A percentile compares a stretch with the other conserved stretches of the same genome.
These are phyloP conservation scores for Leccinum arenicola DNA, from an alignment of 768 basidiomycete species.

Conservation along the genomic window DNA sequence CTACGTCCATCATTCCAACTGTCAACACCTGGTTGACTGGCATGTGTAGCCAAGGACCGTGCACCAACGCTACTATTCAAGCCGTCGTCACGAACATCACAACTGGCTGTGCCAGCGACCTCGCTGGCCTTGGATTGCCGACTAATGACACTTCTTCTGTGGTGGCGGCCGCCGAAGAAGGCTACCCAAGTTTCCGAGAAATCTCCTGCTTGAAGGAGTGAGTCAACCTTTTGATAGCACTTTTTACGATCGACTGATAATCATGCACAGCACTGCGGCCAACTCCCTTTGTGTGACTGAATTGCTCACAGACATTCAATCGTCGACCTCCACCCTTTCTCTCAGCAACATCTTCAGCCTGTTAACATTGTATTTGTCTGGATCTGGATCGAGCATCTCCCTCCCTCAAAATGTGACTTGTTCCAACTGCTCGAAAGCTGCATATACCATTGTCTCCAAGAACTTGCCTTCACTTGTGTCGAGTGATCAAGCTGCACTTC, in stretches of 20 bases:
- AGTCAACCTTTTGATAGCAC: slow-evolving; percentile 21
- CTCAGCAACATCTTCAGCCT: slow-evolving; percentile 18
- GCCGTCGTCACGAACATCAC: slow-evolving; percentile 53
- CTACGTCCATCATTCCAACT: slow-evolving; percentile 37
- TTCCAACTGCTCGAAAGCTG: slow-evolving; percentile 51
- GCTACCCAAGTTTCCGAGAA: slow-evolving; percentile 57
- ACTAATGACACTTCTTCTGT: slow-evolving; percentile 20
- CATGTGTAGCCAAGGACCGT: slow-evolving; percentile 50
- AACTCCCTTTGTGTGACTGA: slow-evolving; percentile 57
- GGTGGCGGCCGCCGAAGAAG: slow-evolving; percentile 43
- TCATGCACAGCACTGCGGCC: slow-evolving; percentile 29
- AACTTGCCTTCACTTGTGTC: slow-evolving; percentile 36
- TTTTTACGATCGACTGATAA: neutral
- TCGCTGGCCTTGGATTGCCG: slow-evolving; percentile 26
- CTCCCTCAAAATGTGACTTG: slow-evolving; percentile 44
- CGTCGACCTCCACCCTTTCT: slow-evolving; percentile 21
- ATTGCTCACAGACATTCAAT: slow-evolving; percentile 51
- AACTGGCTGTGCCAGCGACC: slow-evolving; percentile 45
- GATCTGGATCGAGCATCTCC: neutral
- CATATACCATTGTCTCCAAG: slow-evolving; percentile 41
- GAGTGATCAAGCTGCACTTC: slow-evolving; percentile 26
- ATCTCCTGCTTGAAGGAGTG: slow-evolving; percentile 66
- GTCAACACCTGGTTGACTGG: slow-evolving; percentile 61
- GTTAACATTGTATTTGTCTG: slow-evolving; percentile 5
- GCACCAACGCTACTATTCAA: slow-evolving; percentile 59